Conservation (phyloP, 2,329 filamentous ascomycete species). For the Sporothrix curviconia region DNA sequence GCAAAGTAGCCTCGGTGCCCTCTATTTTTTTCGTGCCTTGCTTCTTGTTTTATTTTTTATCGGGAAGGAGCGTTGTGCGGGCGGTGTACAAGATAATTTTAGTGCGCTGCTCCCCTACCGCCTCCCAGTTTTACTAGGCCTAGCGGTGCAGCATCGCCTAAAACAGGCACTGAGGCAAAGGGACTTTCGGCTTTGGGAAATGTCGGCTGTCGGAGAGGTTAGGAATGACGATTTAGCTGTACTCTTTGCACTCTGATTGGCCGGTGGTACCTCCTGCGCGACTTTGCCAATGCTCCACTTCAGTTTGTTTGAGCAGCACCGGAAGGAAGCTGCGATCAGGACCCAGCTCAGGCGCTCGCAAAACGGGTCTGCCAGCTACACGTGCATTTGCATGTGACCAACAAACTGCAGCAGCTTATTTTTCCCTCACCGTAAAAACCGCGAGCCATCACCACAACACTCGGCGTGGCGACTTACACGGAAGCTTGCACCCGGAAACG, state of each 20-base stretch:
- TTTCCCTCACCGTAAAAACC: not conserved
- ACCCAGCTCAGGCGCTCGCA: not conserved
- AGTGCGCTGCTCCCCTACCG: not conserved
- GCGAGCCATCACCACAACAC: too few relatives aligned
- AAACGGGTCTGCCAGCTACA: not conserved
- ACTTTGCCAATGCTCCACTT: not conserved
- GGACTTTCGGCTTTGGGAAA: conserved; percentile 12
- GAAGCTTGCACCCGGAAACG: conserved; percentile 1
- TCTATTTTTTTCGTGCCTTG: not conserved
- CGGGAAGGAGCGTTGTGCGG: conserved; percentile 1
- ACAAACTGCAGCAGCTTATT: not conserved
- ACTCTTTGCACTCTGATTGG: conserved; percentile 9
- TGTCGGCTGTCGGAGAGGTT: conserved; percentile 18
- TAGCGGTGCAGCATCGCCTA: too few relatives aligned
- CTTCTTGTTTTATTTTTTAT: not conserved
- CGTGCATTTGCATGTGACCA: conserved; percentile 11
- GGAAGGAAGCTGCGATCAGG: too few relatives aligned
- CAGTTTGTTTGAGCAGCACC: not conserved
- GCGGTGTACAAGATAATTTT: conserved; percentile 1
- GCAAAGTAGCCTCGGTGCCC: not conserved
- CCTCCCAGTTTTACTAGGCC: conserved; percentile 6
- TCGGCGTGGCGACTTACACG: conserved; percentile 1
- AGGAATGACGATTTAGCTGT: conserved; percentile 12
- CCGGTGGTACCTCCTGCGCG: not conserved
- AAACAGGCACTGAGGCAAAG: not conserved